These are phyloP conservation scores for Phaffia rhodozyma DNA, from an alignment of 1,284 basidiomycete genomes.

Conservation along the genomic window DNA sequence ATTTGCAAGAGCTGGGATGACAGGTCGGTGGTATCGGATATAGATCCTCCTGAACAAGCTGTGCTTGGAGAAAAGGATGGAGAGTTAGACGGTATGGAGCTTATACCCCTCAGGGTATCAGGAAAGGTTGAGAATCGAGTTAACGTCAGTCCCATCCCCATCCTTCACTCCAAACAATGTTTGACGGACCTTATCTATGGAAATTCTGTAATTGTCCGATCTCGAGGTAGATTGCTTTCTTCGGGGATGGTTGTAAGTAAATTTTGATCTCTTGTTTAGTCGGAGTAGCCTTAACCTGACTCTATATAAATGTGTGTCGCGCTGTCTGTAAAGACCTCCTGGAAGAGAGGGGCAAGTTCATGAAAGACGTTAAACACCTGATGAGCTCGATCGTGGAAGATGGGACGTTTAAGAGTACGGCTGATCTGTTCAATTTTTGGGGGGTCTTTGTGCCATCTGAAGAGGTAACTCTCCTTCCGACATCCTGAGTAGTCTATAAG, in stretches of 20 bases:
- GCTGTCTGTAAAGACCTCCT: slow-evolving; percentile 42
- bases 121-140: slow-evolving; percentile 54
- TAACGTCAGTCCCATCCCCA: slow-evolving; percentile 38
- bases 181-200: no score
- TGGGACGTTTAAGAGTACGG: slow-evolving; percentile 63
- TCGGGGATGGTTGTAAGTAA: slow-evolving; percentile 65
- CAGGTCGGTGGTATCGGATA: background rate
- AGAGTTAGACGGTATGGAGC: slow-evolving; percentile 35
- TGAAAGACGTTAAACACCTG: slow-evolving; percentile 53
- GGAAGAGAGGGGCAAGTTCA: slow-evolving; percentile 52
- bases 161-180: no score
- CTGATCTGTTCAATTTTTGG: slow-evolving; percentile 68
- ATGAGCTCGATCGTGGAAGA: slow-evolving; percentile 57
- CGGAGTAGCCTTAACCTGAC: background rate
- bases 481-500: background rate
- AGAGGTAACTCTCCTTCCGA: slow-evolving; percentile 38
- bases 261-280: background rate
- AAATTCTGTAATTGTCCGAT: no score
- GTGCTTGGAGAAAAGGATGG: background rate
- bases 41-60: no score
- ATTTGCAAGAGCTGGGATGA: background rate
- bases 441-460: slow-evolving; percentile 57
- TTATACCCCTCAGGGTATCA: slow-evolving; percentile 49
- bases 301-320: background rate
- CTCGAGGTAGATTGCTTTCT: slow-evolving; percentile 44